A percentile compares a stretch with the other conserved stretches of the same genome.
phyloP scores from a whole-genome alignment of 176 grass and related monocot genomes.

The Secale cereale region DNA sequence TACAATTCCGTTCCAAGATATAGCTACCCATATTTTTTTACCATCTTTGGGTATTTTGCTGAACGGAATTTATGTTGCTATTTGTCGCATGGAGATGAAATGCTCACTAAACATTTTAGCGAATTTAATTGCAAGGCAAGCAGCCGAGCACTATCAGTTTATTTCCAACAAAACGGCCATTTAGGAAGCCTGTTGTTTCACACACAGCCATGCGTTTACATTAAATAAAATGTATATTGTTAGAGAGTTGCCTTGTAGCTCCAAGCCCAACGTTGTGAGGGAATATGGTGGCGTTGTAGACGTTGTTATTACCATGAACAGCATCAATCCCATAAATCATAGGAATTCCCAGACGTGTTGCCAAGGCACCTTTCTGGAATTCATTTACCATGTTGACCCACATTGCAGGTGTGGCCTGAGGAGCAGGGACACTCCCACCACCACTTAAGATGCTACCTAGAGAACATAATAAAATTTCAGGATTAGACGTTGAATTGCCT shows the following conservation, averaged over 20 bases:
- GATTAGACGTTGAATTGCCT: slow-evolving; percentile 9
- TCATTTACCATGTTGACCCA: slow-evolving; percentile 98
- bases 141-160: background rate
- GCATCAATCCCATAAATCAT: slow-evolving; percentile 99
- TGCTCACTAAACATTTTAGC: background rate
- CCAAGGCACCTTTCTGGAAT: slow-evolving; percentile 87
- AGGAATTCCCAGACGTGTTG: slow-evolving; percentile 83
- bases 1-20: background rate
- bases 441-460: slow-evolving; percentile 93
- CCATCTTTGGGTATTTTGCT: background rate
- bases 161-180: background rate
- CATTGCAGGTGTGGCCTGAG: slow-evolving; percentile 67
- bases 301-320: slow-evolving; percentile 98
- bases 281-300: slow-evolving; percentile 93
- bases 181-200: background rate
- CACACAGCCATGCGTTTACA: background rate
- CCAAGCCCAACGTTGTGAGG: slow-evolving; percentile 96
- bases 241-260: slow-evolving; percentile 76
- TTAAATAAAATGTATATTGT: background rate
- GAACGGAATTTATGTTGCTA: slow-evolving; percentile 3
- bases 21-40: slow-evolving; percentile 12
- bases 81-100: background rate
- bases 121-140: background rate
- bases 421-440: slow-evolving; percentile 89
- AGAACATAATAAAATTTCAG: background rate